Conservation (phyloP, 176 grass and related monocot species). For the Musa beccarii region DNA sequence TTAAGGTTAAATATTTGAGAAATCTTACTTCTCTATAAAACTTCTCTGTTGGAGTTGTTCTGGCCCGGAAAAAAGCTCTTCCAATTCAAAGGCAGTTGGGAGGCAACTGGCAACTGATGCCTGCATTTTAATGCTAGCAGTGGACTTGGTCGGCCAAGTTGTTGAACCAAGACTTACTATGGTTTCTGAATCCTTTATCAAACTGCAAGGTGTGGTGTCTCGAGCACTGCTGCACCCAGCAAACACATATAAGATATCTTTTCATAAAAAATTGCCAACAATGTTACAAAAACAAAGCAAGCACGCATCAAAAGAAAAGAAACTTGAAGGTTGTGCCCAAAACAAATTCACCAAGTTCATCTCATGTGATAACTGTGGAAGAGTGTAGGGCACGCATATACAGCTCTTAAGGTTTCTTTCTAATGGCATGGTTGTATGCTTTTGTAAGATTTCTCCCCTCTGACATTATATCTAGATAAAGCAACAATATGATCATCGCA, state of each 20-base stretch:
- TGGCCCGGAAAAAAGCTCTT: slow-evolving; percentile 26
- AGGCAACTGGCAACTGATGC: background rate
- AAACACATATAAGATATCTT: background rate
- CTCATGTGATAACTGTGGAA: no score
- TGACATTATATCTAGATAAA: no score
- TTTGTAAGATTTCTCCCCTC: no score
- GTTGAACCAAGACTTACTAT: slow-evolving; percentile 23
- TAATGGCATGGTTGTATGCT: no score
- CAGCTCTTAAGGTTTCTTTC: no score
- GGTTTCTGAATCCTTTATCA: slow-evolving; percentile 20
- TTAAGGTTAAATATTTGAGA: background rate
- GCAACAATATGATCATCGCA: no score
- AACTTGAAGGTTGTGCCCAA: no score
- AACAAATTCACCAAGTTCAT: no score
- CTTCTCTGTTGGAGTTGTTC: slow-evolving; percentile 24
- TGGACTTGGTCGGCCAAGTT: slow-evolving; percentile 8
- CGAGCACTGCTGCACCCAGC: slow-evolving; percentile 22
- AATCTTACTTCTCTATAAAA: slow-evolving; percentile 30
- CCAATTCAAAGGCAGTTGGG: slow-evolving; percentile 24
- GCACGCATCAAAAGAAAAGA: background rate
- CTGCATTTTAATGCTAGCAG: background rate
- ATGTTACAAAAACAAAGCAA: background rate
- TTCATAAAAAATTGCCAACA: background rate
- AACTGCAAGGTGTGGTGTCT: slow-evolving; percentile 31
- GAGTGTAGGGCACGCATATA: no score